A percentile compares a stretch with the other conserved stretches of the same genome.
Conservation (phyloP, 805 yeast genomes). For the Wickerhamomyces strasburgensis region DNA sequence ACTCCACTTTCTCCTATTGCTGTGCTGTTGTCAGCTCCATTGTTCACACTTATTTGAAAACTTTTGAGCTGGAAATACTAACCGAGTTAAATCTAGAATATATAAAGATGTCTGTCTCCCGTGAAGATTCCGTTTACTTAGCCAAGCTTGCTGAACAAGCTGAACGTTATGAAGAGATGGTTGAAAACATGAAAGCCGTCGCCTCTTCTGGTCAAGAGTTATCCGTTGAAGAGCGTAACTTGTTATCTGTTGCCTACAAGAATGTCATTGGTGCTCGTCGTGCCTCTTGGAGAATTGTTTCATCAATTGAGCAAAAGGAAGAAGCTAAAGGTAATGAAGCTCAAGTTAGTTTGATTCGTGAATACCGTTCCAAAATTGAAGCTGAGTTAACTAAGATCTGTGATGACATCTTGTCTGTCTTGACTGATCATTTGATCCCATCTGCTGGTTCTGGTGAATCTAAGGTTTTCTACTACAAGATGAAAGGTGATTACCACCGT, state of each 20-base stretch:
- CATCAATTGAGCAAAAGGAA: conserved; percentile 97
- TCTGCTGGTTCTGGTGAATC: conserved; percentile 96
- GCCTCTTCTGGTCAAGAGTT: conserved; percentile 94
- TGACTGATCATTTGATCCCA: conserved; percentile 86
- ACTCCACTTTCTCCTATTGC: no score
- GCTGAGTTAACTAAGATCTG: conserved; percentile 87
- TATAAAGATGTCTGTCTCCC: conserved; percentile 63
- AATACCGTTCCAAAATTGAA: conserved; percentile 93
- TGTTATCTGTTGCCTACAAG: conserved; percentile 95
- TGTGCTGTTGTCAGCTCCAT: no score
- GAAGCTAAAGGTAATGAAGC: conserved; percentile 92
- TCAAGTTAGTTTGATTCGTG: conserved; percentile 86
- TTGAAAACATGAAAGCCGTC: conserved; percentile 95
- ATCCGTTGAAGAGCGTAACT: conserved; percentile 96
- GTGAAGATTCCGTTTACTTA: conserved; percentile 97
- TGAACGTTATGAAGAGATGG: conserved; percentile 99
- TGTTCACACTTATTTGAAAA: no score
- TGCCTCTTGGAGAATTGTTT: conserved; percentile 98
- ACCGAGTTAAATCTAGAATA: no score
- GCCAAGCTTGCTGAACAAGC: conserved; percentile 99
- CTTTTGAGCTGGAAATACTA: no score
- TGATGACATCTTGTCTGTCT: conserved; percentile 85
- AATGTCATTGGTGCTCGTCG: conserved; percentile 99
- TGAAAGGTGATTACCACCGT: conserved; percentile 99
- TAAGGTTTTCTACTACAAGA: conserved; percentile 95